Base-by-base conservation (phyloP, 768 basidiomycete species). In the Gelatoporia subvermispora region DNA sequence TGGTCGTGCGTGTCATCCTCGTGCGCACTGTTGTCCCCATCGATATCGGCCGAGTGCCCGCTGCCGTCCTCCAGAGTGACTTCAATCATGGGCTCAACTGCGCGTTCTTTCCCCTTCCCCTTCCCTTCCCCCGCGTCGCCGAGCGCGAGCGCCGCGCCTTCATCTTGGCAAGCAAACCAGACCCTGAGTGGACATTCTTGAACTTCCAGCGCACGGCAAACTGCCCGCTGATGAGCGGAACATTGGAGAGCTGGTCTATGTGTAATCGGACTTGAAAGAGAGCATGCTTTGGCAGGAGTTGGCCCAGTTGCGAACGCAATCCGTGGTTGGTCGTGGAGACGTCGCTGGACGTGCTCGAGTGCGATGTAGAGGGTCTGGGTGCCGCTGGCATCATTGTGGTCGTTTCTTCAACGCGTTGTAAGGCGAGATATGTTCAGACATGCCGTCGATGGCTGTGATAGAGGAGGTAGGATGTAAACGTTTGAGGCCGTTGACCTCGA, bases 161-260 rank as follows among this genome's bases (percentile, higher is more conserved):
- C 56, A 70, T 69, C 64, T 68, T 72, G 37, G 63, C 54, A 34
- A 76, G 58, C 25, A 81, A 56, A 3, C 78, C 74, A 55, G 59
- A 74, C 69, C 17, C 67, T 2, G 73, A 64, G 34, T 67, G 68
- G 25, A 72, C 74, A 53, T 80, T 74, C 70, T 81, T 85, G 65
- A 88, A 78, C 64, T 79, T 83, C 85, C 88, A 88, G 18, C 74
- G 70, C 4, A 84, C 76, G 17, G 72, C 79, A 59, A 88, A 88
- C 59, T 85, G 76, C 53, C 87, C 87, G 36, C 71, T 68, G 28
- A 88, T 78, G 49, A 88, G 77, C 0, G 88, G 88, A 0, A 90
- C 82, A 54, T 79, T 84, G 17, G 77, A 72, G 18, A 90, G 74
- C 55, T 87, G 78, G 65, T 88, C 83, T 35, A 88, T 71, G 17